Conservation (phyloP, 2,329 filamentous ascomycete genomes). For the Pseudomassariella vexata region DNA sequence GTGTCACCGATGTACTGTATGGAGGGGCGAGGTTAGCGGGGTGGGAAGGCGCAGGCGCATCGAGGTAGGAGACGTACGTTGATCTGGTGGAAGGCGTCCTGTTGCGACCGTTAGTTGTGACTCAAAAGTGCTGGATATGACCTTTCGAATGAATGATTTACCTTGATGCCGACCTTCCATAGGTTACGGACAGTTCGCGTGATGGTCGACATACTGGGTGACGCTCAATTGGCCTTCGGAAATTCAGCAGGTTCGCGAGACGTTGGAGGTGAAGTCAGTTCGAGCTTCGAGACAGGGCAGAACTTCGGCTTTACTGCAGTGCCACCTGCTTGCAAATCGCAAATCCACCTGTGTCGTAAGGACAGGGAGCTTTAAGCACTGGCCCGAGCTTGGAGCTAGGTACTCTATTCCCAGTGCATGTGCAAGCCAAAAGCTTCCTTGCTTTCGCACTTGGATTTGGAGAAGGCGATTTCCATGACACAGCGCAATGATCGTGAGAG, state of each 20-base stretch:
- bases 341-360: too few species aligned
- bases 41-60: conserved; percentile 13
- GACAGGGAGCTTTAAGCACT: too few species aligned
- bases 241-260: too few species aligned
- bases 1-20: conserved; percentile 70
- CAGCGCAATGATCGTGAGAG: conserved; percentile 23
- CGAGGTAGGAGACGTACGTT: conserved; percentile 57
- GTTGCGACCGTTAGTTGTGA: conserved; percentile 30
- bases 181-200: conserved; percentile 81
- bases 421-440: too few species aligned
- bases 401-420: too few species aligned
- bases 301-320: too few species aligned
- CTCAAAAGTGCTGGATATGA: background rate
- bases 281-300: too few species aligned
- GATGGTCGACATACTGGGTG: conserved; percentile 78
- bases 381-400: too few species aligned
- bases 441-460: too few species aligned
- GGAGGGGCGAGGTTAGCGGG: conserved; percentile 11
- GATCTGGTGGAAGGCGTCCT: conserved; percentile 92
- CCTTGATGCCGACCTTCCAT: conserved; percentile 83
- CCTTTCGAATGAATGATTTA: conserved; percentile 36
- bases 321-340: too few species aligned
- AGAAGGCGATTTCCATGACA: too few species aligned
- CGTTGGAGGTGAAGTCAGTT: too few species aligned
- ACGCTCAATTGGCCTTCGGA: conserved; percentile 25